A percentile compares a stretch with the other conserved stretches of the same genome.
phyloP scores from a whole-genome alignment of 1,284 basidiomycete genomes.

The Porogramme epimiltina region DNA sequence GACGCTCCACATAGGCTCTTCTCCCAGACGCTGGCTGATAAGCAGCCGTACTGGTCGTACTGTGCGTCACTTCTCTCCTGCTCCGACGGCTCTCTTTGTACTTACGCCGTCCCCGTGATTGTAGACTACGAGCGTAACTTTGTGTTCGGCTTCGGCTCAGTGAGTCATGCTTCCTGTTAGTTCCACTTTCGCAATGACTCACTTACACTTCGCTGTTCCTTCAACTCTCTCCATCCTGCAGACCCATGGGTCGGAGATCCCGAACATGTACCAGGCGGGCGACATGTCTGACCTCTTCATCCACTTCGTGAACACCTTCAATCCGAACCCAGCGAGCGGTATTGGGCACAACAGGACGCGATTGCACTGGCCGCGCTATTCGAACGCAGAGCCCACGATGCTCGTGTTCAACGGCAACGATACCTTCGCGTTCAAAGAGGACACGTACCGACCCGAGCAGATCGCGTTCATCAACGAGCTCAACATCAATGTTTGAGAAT shows the following conservation, averaged over 20 bases:
- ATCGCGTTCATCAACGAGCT: background rate
- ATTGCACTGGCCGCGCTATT: slow-evolving; percentile 50
- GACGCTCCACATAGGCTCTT: slow-evolving; percentile 41
- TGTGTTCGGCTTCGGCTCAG: slow-evolving; percentile 32
- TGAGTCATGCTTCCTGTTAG: slow-evolving; percentile 35
- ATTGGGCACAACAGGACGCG: slow-evolving; percentile 21
- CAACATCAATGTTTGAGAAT: background rate
- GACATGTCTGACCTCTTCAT: slow-evolving; percentile 11
- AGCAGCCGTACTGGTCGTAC: slow-evolving; percentile 44
- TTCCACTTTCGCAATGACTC: slow-evolving; percentile 24
- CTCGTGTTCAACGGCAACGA: slow-evolving; percentile 45
- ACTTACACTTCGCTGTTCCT: background rate
- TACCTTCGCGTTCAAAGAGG: slow-evolving; percentile 34
- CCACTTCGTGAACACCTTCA: slow-evolving; percentile 6
- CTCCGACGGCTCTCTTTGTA: background rate
- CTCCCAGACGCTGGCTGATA: slow-evolving; percentile 32
- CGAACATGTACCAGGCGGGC: slow-evolving; percentile 8
- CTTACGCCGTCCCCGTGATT: too few species aligned
- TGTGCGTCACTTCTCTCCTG: slow-evolving; percentile 30
- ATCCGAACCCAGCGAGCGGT: slow-evolving; percentile 34
- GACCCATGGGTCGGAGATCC: slow-evolving; percentile 8
- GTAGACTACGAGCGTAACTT: background rate
- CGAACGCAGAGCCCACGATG: slow-evolving; percentile 36
- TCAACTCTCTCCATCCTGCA: background rate
- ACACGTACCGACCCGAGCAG: slow-evolving; percentile 41